Evolutionary conservation across 2,329 filamentous ascomycete genomes (phyloP), one percentile per base, ranked within the genome.

Genomic region (Trichoderma sp.): DNA sequence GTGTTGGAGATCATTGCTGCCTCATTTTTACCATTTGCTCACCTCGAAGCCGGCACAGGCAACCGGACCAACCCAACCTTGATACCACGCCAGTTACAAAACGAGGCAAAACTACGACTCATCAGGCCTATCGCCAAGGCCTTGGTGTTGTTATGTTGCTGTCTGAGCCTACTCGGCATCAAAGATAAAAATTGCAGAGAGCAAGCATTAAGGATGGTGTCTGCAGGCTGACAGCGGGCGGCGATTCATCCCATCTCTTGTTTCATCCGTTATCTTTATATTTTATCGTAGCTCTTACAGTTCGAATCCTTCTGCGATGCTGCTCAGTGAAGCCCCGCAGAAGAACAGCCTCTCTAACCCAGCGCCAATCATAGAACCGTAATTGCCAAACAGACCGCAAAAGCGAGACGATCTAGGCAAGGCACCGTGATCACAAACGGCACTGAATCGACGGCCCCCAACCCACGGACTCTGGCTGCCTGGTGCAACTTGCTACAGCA

Each of bases 191-290:
- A 10, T 7, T 21, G 47, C 21, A 5, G 13, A 19, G 16, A 43
- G 21, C 14, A 7, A 19, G 40, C 21, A 24, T 24, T 11, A 47
- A 47, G 35, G 62, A 56, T 56, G 8, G 52, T 65, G 53, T 65
- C 49, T 43, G 11, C 40, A 27, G 27, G 62, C 52, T 57, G 27
- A 65, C 43, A 35, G 47, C 52, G 49, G 61, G 29, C 29, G 21
- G 43, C 60, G 43, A 53, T 35, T 62, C 61, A 64, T 64, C 61
- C 33, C 61, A 64, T 64, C 47, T 64, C 7, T 40, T 55, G 43
- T 55, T 40, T 49, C 61, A 52, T 37, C 47, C 43, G 35, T 57
- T 35, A 37, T 65, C 49, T 31, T 43, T 27, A n/a, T n/a, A 14
- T 49, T 24, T 24, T 19, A 35, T 49, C 27, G 21, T 13, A 13